phyloP scores from a whole-genome alignment of 1,284 basidiomycete genomes.

The Coriolopsis trogii region DNA sequence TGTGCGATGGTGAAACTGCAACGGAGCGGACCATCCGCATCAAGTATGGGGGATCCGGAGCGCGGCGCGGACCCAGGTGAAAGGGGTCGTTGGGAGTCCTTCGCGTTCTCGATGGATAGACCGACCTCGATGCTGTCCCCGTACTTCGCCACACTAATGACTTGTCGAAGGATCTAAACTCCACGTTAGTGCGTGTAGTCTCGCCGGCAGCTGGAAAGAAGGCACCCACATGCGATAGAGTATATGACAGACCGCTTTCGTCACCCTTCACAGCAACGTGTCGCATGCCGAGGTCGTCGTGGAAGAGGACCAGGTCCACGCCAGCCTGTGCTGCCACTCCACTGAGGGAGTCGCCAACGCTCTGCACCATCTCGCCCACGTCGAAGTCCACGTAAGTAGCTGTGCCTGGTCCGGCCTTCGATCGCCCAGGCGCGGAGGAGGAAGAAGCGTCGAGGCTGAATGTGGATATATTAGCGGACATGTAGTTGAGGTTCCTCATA shows the following conservation, averaged over 20 bases:
- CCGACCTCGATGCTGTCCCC: conserved; percentile 91
- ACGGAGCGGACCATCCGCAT: conserved; percentile 37
- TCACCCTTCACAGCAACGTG: conserved; percentile 85
- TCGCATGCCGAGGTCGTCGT: conserved; percentile 83
- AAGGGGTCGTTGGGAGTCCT: conserved; percentile 12
- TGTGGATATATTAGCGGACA: conserved; percentile 75
- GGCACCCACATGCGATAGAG: conserved; percentile 78
- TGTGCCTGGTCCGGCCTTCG: conserved; percentile 10
- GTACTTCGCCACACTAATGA: conserved; percentile 64
- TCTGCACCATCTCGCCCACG: conserved; percentile 73
- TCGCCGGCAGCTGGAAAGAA: conserved; percentile 18
- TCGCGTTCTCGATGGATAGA: conserved; percentile 59
- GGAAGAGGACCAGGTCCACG: conserved; percentile 87
- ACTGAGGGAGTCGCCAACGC: conserved; percentile 82
- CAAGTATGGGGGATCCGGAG: conserved; percentile 26
- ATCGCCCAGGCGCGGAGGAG: conserved; percentile 9
- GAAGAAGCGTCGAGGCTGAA: conserved; percentile 25
- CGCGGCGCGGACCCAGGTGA: conserved; percentile 11
- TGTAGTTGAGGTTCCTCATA: conserved; percentile 90
- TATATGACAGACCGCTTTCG: conserved; percentile 81
- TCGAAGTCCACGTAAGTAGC: conserved; percentile 52
- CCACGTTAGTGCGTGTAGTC: conserved; percentile 11
- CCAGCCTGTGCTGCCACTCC: conserved; percentile 82
- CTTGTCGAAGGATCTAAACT: conserved; percentile 81
- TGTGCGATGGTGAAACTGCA: conserved; percentile 65